A percentile compares a stretch with the other conserved stretches of the same genome.
phyloP scores from a whole-genome alignment of 148 eudicot genomes.

The Rhododendron williamsianum region DNA sequence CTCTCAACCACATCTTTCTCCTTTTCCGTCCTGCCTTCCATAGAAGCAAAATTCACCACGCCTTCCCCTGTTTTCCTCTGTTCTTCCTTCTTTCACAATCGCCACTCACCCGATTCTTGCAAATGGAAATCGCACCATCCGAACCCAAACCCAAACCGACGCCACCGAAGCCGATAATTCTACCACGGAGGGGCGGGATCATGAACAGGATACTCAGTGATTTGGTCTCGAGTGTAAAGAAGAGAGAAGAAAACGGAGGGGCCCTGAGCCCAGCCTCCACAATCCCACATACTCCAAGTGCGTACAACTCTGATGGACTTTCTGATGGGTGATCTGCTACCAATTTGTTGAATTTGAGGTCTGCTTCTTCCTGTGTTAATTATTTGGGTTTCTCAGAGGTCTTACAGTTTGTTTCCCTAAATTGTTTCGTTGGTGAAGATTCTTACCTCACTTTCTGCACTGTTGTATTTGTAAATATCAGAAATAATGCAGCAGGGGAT shows the following conservation, averaged over 20 bases:
- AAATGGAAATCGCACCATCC: constrained; percentile 6
- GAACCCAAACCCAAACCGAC: not conserved
- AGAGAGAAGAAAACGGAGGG: not conserved
- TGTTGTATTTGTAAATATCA: not conserved
- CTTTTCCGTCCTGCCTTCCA: not conserved
- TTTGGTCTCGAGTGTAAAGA: not conserved
- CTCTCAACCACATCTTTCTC: not conserved
- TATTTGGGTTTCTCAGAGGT: not conserved
- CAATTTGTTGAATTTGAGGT: not conserved
- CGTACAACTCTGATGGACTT: constrained; percentile 1
- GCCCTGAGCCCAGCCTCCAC: not conserved
- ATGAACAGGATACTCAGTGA: constrained; percentile 2
- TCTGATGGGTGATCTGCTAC: not conserved
- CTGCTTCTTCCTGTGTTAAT: not conserved
- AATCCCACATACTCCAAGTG: constrained; percentile 10
- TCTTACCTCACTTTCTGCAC: not conserved
- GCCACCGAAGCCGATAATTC: not conserved
- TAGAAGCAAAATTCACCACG: not conserved
- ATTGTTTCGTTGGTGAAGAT: not conserved
- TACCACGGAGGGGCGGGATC: constrained; percentile 18
- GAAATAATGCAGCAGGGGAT: not conserved
- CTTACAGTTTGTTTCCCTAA: not conserved
- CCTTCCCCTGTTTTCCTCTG: not conserved
- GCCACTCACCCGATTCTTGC: not conserved
- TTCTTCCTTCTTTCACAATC: not conserved